Conservation (phyloP, 2,329 filamentous ascomycete species). For the Colletotrichum gloeosporioides region DNA sequence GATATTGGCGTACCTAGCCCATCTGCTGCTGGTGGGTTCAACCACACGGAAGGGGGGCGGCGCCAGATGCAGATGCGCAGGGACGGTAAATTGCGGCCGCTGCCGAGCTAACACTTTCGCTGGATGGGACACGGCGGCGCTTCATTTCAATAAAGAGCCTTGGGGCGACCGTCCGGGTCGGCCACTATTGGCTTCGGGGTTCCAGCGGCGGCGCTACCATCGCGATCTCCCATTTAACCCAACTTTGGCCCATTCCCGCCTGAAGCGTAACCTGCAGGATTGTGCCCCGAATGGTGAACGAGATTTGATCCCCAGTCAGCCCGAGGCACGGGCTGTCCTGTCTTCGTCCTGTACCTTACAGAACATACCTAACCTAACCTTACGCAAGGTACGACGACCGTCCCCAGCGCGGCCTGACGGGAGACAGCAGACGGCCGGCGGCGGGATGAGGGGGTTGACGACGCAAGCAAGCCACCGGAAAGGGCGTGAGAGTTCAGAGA, state of each 20-base stretch:
- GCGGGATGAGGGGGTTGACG: not conserved
- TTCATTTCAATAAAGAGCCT: constrained; percentile 20
- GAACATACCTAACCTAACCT: not conserved
- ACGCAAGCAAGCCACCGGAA: not conserved
- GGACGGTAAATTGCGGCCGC: constrained; percentile 18
- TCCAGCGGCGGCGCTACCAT: constrained; percentile 20
- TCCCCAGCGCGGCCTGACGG: not conserved
- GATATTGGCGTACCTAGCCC: not conserved
- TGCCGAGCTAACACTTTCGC: constrained; percentile 18
- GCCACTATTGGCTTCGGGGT: constrained; percentile 17
- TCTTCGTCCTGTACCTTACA: not conserved
- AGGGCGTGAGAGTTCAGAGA: not conserved
- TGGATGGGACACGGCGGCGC: not conserved
- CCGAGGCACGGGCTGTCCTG: not conserved
- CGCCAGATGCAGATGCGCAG: constrained; percentile 7
- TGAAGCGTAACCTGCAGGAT: constrained; percentile 5
- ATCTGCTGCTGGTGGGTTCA: not conserved
- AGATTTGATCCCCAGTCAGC: not conserved
- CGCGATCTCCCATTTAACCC: not conserved
- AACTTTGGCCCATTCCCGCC: constrained; percentile 1
- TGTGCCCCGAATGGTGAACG: not conserved
- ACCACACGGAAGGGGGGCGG: not conserved
- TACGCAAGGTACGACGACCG: not conserved
- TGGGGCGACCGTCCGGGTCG: not conserved
- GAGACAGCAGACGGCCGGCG: not conserved